Conservation (phyloP, 176 grass and related monocot genomes). For the Avena atlantica region DNA sequence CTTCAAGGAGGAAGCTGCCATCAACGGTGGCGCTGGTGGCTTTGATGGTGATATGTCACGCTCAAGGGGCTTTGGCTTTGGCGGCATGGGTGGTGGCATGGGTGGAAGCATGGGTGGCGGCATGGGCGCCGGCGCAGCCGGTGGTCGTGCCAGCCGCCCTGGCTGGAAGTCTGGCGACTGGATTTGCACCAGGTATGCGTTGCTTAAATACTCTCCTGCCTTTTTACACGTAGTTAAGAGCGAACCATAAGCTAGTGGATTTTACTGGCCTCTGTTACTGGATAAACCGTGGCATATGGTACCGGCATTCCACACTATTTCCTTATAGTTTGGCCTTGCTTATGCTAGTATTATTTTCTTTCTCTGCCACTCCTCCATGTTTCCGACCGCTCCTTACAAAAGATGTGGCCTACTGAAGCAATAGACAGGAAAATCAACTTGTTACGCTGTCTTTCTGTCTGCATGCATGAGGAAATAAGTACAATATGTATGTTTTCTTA, state of each 20-base stretch:
- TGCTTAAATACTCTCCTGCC: background rate
- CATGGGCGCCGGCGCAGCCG: slow-evolving; percentile 12
- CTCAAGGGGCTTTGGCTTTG: slow-evolving; percentile 70
- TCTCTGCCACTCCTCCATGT: background rate
- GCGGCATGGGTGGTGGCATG: slow-evolving; percentile 24
- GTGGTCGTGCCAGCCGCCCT: slow-evolving; percentile 57
- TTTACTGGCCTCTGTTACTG: slow-evolving; percentile 14
- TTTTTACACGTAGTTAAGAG: slow-evolving; percentile 2
- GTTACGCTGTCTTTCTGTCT: background rate
- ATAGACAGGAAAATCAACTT: slow-evolving; percentile 1
- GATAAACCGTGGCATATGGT: background rate
- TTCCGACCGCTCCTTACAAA: background rate
- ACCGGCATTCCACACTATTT: background rate
- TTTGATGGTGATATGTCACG: slow-evolving; percentile 77
- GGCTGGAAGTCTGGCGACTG: slow-evolving; percentile 96
- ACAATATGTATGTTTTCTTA: background rate
- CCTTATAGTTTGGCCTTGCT: background rate
- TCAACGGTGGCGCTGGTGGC: slow-evolving; percentile 61
- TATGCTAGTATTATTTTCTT: slow-evolving; percentile 18
- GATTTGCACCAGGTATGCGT: slow-evolving; percentile 89
- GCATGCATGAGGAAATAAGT: background rate
- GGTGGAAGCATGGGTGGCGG: slow-evolving; percentile 20
- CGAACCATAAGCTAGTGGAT: background rate
- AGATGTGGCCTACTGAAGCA: background rate
- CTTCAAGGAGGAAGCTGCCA: slow-evolving; percentile 79